Percentiles rank a stretch among this genome's conserved stretches.
phyloP scores from a whole-genome alignment of 306 rosid species.

The Parietaria judaica region DNA sequence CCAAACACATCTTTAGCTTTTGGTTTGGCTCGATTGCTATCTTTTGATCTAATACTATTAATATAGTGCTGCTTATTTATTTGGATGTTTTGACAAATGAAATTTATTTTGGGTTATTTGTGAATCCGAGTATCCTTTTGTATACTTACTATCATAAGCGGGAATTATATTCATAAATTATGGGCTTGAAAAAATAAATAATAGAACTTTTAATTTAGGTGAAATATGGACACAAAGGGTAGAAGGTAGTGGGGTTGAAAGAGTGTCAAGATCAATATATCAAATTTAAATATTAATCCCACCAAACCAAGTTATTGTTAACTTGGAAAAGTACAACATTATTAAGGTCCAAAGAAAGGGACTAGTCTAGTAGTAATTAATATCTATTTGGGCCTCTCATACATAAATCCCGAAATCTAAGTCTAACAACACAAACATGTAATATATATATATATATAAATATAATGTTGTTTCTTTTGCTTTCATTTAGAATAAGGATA shows the following conservation, averaged over 20 bases:
- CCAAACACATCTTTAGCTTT: background rate
- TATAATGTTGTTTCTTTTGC: background rate
- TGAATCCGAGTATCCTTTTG: conserved; percentile 5
- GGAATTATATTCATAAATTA: too few relatives aligned
- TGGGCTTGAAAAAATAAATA: too few relatives aligned
- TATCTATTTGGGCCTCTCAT: conserved; percentile 18
- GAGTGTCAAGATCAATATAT: conserved; percentile 6
- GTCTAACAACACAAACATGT: background rate
- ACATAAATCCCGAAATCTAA: conserved; percentile 27
- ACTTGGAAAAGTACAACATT: conserved; percentile 8
- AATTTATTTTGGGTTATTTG: too few relatives aligned
- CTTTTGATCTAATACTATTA: background rate
- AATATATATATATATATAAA: too few relatives aligned
- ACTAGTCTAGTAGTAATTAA: background rate
- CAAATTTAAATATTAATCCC: conserved; percentile 6
- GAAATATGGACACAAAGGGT: background rate
- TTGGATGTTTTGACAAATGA: too few relatives aligned
- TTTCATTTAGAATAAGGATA: background rate
- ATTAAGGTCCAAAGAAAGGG: conserved; percentile 13
- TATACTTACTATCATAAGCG: background rate
- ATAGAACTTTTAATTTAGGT: background rate
- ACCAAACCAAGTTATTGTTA: conserved; percentile 11
- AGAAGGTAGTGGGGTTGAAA: conserved; percentile 1
- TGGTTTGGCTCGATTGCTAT: background rate
- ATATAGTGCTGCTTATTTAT: too few relatives aligned